phyloP scores from a whole-genome alignment of 1,284 basidiomycete species.

The Fistulinella staudtii region DNA sequence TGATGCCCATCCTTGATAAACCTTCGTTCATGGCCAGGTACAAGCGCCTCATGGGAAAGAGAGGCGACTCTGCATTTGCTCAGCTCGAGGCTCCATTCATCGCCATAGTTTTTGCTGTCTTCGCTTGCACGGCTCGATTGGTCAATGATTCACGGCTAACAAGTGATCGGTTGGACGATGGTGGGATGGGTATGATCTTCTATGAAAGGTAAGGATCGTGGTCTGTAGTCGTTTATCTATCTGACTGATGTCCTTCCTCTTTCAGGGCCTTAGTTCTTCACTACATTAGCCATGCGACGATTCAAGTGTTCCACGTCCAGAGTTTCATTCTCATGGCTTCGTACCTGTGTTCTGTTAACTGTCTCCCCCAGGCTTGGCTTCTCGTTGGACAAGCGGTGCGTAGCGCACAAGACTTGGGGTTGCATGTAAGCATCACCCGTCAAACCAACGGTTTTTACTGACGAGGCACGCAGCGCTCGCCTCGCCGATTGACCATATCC shows the following conservation, averaged over 20 bases:
- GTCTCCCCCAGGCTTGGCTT: constrained; percentile 88
- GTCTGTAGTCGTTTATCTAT: background rate
- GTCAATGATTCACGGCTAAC: constrained; percentile 69
- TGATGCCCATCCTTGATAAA: constrained; percentile 82
- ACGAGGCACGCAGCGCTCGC: constrained; percentile 63
- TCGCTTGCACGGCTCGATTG: constrained; percentile 76
- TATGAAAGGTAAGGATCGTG: constrained; percentile 67
- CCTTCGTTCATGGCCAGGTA: constrained; percentile 74
- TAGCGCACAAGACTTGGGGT: constrained; percentile 81
- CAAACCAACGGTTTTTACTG: constrained; percentile 4
- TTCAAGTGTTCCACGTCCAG: constrained; percentile 81
- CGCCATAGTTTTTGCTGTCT: constrained; percentile 75
- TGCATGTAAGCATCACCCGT: constrained; percentile 61
- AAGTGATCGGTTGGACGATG: constrained; percentile 61
- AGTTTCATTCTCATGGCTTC: constrained; percentile 84
- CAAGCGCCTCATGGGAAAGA: constrained; percentile 67
- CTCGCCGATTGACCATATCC: constrained; percentile 63
- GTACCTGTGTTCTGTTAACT: constrained; percentile 86
- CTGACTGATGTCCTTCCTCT: constrained; percentile 9
- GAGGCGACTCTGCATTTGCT: constrained; percentile 47
- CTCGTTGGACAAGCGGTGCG: constrained; percentile 84
- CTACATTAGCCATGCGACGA: constrained; percentile 81
- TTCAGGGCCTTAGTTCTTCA: constrained; percentile 78
- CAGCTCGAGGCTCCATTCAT: constrained; percentile 68
- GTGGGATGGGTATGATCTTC: constrained; percentile 81